phyloP scores from a whole-genome alignment of 2,329 filamentous ascomycete genomes.

The Polychaeton citri region DNA sequence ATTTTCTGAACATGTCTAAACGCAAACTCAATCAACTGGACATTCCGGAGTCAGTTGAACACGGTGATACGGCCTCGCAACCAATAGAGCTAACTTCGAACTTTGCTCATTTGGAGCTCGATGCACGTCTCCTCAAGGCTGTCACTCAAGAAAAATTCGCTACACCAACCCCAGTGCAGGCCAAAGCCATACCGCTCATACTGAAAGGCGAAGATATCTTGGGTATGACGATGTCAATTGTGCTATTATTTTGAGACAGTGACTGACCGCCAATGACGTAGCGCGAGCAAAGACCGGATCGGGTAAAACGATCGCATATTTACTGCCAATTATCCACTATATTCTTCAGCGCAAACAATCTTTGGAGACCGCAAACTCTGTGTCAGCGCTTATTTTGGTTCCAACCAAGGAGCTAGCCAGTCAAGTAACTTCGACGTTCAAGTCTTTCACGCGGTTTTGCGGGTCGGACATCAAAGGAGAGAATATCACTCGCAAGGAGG shows the following conservation, averaged over 20 bases:
- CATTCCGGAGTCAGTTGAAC: constrained; percentile 3
- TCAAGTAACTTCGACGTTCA: constrained; percentile 70
- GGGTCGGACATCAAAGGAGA: constrained; percentile 68
- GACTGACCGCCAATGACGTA: constrained; percentile 14
- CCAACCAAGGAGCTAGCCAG: constrained; percentile 89
- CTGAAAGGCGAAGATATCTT: constrained; percentile 81
- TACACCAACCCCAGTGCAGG: constrained; percentile 78
- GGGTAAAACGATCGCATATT: constrained; percentile 93
- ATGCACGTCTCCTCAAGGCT: constrained; percentile 73
- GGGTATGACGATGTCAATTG: constrained; percentile 22
- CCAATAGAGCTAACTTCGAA: constrained; percentile 25
- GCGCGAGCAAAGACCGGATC: constrained; percentile 91
- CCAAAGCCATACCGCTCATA: constrained; percentile 74
- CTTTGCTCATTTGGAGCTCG: constrained; percentile 69
- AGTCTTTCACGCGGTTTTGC: constrained; percentile 68
- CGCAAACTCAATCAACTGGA: constrained; percentile 2
- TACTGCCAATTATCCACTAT: constrained; percentile 74
- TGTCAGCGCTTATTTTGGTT: constrained; percentile 74
- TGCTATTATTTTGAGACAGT: not conserved
- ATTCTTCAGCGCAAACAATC: constrained; percentile 66
- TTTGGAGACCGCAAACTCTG: constrained; percentile 34
- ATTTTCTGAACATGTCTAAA: constrained; percentile 5
- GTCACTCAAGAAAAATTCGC: constrained; percentile 73
- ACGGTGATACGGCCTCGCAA: not conserved
- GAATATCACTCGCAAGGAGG: constrained; percentile 83